Percentiles rank a stretch among this genome's conserved stretches.
Conservation (phyloP, 148 eudicot species). For the Mesembryanthemum crystallinum region DNA sequence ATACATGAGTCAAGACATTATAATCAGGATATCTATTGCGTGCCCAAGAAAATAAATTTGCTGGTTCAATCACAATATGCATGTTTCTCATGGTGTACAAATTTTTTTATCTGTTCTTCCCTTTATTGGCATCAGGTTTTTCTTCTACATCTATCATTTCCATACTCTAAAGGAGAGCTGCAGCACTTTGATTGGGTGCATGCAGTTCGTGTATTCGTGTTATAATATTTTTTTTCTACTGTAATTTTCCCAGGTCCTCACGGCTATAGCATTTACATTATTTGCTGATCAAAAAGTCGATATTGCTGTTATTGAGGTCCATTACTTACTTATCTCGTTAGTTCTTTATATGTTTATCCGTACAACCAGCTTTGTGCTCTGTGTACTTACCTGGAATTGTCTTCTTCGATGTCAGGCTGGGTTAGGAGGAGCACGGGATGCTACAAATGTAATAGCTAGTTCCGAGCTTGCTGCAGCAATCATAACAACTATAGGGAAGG, state of each 20-base stretch:
- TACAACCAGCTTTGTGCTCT: conserved; percentile 4
- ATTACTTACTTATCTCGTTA: conserved; percentile 9
- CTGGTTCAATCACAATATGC: not conserved
- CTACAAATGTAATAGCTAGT: conserved; percentile 71
- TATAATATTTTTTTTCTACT: not conserved
- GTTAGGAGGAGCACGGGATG: conserved; percentile 95
- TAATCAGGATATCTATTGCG: no score
- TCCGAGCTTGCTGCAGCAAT: conserved; percentile 71
- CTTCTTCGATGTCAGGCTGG: conserved; percentile 62
- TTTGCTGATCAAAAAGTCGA: conserved; percentile 81
- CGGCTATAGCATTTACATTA: conserved; percentile 77
- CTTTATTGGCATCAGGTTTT: not conserved
- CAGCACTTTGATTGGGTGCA: not conserved
- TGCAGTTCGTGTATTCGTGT: not conserved
- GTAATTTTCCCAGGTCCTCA: conserved; percentile 57
- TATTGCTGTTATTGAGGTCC: conserved; percentile 81
- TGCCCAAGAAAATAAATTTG: not conserved
- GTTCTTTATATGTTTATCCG: not conserved
- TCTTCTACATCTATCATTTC: not conserved
- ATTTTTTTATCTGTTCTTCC: not conserved
- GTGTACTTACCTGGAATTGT: not conserved
- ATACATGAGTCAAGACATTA: no score
- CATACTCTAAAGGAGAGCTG: not conserved
- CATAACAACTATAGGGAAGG: conserved; percentile 82
- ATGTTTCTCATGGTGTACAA: not conserved